Evolutionary conservation across 257 asterid species (phyloP), one percentile per base, ranked within the genome.

Genomic region (Henckelia pumila): DNA sequence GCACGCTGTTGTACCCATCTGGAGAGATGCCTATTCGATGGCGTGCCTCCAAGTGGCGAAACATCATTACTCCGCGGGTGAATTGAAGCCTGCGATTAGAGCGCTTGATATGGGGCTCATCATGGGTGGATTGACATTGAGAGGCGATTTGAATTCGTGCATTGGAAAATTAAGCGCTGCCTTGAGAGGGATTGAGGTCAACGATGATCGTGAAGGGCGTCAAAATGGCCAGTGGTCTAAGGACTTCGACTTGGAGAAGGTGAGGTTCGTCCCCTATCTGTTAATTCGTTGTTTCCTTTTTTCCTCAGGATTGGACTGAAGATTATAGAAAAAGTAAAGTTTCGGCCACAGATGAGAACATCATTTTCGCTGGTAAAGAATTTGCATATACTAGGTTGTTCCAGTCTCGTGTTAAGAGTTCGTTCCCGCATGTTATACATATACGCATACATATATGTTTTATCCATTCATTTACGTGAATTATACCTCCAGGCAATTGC

Each of bases 11-110:
- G 81, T 82, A 6, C 96, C 99, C 24, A 59, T 90, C 20, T 93
- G 99, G 99, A 83, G 99, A 24, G 99, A 93, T 70, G 97, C 99
- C 40, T 93, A 93, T 63, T 72, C 99, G 55, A 84, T 88, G 79
- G 94, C 99, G 66, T 90, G 95, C 76, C 78, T 93, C 59, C 92
- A 86, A 74, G 85, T 84, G 69, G 95, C 99, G 52, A 88, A 82
- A 68, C 73, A 73, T 70, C 83, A 87, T 35, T 93, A 70, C 59
- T 56, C 74, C 30, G 69, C 82, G 33, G 88, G 89, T 25, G 92
- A 93, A 70, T 71, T 76, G 55, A 56, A 29, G 71, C 72, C 44
- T 40, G 92, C 94, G 8, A 66, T 93, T 59, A 79, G 73, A 35
- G 87, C 85, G 47, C 88, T 93, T 40, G 99, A 93, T 66, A 80